A percentile compares a stretch with the other conserved stretches of the same genome.
Conservation (phyloP, 257 asterid species). For the Nicotiana undulata region DNA sequence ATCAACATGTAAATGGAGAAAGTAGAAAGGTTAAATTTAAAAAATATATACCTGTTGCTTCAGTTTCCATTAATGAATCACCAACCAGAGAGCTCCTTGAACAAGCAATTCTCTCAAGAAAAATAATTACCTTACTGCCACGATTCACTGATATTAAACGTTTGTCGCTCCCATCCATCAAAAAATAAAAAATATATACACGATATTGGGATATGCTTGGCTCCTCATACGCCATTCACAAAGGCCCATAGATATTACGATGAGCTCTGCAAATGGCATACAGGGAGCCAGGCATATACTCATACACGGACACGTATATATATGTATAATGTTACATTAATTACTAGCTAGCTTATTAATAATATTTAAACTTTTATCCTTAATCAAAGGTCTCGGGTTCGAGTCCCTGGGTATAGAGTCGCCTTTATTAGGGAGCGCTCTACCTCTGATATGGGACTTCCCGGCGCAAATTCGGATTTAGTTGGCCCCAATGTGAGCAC, state of each 20-base stretch:
- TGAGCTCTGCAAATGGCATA: conserved; percentile 95
- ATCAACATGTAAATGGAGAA: not conserved
- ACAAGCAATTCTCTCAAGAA: not conserved
- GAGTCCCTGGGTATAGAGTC: too few species aligned
- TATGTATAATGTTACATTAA: too few species aligned
- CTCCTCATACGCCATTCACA: conserved; percentile 99
- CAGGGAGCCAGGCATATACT: conserved; percentile 99
- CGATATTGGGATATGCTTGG: conserved; percentile 70
- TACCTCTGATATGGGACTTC: too few species aligned
- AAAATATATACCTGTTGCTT: not conserved
- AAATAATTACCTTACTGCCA: not conserved
- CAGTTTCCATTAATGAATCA: not conserved
- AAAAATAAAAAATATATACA: not conserved
- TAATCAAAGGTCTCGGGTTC: too few species aligned
- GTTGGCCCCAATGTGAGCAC: too few species aligned
- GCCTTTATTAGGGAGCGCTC: too few species aligned
- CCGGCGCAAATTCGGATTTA: too few species aligned
- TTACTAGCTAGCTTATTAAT: too few species aligned
- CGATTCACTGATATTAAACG: too few species aligned
- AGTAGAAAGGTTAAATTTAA: not conserved
- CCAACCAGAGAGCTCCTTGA: not conserved
- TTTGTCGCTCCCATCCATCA: too few species aligned
- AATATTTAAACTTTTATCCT: too few species aligned
- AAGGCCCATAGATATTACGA: conserved; percentile 58
- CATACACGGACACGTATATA: conserved; percentile 4